A percentile compares a stretch with the other conserved stretches of the same genome.
Conservation (phyloP, 176 grass and related monocot genomes). For the Thinopyrum elongatum region DNA sequence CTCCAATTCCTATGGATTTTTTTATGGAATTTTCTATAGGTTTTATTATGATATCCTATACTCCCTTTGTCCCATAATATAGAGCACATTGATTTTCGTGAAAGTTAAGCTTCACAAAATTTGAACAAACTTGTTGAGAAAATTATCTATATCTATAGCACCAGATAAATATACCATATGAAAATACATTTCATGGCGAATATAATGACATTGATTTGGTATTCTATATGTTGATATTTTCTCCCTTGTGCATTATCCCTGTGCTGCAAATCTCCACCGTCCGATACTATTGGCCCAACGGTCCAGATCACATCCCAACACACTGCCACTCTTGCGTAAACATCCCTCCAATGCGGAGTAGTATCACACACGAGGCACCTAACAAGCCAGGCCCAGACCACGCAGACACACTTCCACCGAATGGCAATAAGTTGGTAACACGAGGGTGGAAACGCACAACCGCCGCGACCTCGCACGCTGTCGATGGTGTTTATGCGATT, state of each 20-base stretch:
- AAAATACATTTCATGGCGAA: too few species aligned
- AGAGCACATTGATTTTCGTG: too few species aligned
- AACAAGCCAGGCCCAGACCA: not conserved
- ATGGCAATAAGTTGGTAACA: not conserved
- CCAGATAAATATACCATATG: too few species aligned
- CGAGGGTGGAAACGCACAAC: constrained; percentile 3
- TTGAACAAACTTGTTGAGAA: too few species aligned
- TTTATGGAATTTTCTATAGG: too few species aligned
- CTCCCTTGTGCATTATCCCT: not conserved
- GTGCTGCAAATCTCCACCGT: not conserved
- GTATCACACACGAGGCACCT: not conserved
- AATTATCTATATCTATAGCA: too few species aligned
- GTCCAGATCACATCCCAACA: not conserved
- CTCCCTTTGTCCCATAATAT: too few species aligned
- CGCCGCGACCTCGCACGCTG: not conserved
- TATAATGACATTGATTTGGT: too few species aligned
- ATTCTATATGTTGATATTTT: too few species aligned
- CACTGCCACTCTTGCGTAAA: not conserved
- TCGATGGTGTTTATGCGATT: constrained; percentile 51
- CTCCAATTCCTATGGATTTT: too few species aligned
- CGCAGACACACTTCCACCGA: not conserved
- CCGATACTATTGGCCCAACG: not conserved
- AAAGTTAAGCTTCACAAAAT: too few species aligned
- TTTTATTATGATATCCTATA: too few species aligned
- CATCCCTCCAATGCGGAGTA: not conserved